A percentile compares a stretch with the other conserved stretches of the same genome.
phyloP scores from a whole-genome alignment of 2,329 filamentous ascomycete genomes.

The Claviceps monticola region DNA sequence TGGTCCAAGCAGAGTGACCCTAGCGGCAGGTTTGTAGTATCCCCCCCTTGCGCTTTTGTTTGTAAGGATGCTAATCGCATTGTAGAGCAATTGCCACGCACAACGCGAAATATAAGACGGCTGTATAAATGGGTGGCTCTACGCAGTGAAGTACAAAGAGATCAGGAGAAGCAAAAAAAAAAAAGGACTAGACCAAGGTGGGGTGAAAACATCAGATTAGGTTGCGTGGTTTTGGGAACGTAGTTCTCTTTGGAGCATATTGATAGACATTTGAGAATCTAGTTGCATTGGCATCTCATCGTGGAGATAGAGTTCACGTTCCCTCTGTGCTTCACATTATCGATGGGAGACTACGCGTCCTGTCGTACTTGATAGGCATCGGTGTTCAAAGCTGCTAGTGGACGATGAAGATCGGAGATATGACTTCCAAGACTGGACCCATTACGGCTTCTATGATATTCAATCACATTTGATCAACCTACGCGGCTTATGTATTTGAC shows the following conservation, averaged over 20 bases:
- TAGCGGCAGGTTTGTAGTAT: constrained; percentile 56
- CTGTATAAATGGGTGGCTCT: constrained; percentile 17
- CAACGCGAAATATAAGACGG: constrained; percentile 55
- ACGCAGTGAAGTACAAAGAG: not conserved
- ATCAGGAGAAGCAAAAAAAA: not conserved
- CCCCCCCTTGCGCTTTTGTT: not conserved
- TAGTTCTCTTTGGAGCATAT: not conserved
- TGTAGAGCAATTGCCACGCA: constrained; percentile 62
- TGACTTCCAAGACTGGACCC: no score
- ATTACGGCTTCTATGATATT: no score
- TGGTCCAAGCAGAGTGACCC: constrained; percentile 96
- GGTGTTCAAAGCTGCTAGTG: no score
- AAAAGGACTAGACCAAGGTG: not conserved
- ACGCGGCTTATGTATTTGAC: no score
- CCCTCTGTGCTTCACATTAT: not conserved
- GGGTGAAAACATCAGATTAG: not conserved
- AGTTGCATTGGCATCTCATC: no score
- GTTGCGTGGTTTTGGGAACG: not conserved
- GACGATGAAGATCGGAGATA: no score
- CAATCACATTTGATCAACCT: no score
- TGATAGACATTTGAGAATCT: not conserved
- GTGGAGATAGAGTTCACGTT: not conserved
- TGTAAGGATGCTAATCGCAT: constrained; percentile 5
- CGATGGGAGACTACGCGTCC: no score
- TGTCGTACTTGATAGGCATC: no score